phyloP scores from a whole-genome alignment of 305 asterid species.

The Fraxinus ornus region DNA sequence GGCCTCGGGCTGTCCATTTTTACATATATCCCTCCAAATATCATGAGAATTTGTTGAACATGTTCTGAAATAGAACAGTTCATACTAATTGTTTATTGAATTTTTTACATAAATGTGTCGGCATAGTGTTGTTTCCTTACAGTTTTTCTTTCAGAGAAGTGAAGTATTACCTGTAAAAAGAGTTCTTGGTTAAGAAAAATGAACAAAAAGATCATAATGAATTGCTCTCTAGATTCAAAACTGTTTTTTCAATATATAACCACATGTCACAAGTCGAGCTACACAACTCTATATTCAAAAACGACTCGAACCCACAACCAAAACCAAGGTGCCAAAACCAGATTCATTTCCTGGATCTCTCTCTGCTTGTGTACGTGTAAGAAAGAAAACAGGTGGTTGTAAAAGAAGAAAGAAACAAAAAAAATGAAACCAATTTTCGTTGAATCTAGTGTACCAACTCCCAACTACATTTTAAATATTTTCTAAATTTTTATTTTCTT shows the following conservation, averaged over 20 bases:
- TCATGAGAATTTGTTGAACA: not conserved
- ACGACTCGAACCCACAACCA: not conserved
- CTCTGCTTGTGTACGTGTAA: not conserved
- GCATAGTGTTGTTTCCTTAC: not conserved
- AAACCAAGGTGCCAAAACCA: not conserved
- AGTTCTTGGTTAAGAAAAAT: not conserved
- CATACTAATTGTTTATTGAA: not conserved
- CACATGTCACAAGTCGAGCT: not conserved
- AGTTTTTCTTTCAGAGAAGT: not conserved
- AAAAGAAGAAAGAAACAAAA: conserved; percentile 21
- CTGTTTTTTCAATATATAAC: not conserved
- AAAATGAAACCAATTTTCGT: conserved; percentile 14
- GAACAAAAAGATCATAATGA: not conserved
- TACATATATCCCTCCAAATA: not conserved
- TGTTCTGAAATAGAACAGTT: not conserved
- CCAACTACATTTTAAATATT: conserved; percentile 19
- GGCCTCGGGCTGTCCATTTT: not conserved
- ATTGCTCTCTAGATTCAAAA: not conserved
- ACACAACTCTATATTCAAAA: not conserved
- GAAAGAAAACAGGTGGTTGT: conserved; percentile 13
- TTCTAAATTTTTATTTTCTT: not conserved
- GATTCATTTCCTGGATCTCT: not conserved
- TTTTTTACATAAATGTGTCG: not conserved
- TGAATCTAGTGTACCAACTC: conserved; percentile 30
- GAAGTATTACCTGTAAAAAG: not conserved